Evolutionary conservation across 2,329 filamentous ascomycete species (phyloP).

Genomic region (Penicillium aurantiogriseum): DNA sequence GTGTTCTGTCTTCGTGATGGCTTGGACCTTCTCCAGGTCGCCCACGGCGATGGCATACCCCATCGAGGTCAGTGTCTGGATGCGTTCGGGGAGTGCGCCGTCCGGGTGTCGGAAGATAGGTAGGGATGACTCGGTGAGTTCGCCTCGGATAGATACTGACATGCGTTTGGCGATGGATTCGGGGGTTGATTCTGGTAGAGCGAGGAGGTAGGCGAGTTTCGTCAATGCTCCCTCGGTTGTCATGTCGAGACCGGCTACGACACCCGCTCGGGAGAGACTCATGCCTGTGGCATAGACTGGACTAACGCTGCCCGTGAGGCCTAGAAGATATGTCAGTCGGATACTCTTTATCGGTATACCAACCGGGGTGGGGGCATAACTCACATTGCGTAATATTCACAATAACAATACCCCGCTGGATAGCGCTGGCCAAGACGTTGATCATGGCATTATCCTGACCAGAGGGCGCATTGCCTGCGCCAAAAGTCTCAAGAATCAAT

Average conservation of each 20-base stretch:
- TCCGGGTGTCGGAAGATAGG: constrained; percentile 76
- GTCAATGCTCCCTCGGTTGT: constrained; percentile 89
- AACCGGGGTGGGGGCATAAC: constrained; percentile 33
- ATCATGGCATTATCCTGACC: constrained; percentile 77
- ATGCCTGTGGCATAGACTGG: constrained; percentile 76
- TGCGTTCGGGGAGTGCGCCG: constrained; percentile 55
- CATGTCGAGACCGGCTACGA: constrained; percentile 85
- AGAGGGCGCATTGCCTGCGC: constrained; percentile 85
- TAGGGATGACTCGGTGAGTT: constrained; percentile 73
- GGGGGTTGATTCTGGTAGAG: constrained; percentile 61
- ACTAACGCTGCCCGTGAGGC: constrained; percentile 67
- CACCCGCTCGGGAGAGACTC: constrained; percentile 75
- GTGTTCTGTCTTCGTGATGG: constrained; percentile 66
- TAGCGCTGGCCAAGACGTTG: constrained; percentile 71
- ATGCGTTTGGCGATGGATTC: constrained; percentile 69
- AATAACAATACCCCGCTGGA: constrained; percentile 76
- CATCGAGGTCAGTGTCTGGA: constrained; percentile 69
- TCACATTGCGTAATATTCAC: constrained; percentile 91
- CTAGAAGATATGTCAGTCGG: constrained; percentile 31
- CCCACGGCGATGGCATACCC: constrained; percentile 77
- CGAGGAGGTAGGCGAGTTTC: constrained; percentile 83
- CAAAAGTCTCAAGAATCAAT: constrained; percentile 86
- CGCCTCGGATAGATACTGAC: constrained; percentile 73
- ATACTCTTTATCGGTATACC: constrained; percentile 37
- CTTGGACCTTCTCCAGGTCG: constrained; percentile 63